Evolutionary conservation across 2,329 filamentous ascomycete species (phyloP).

Genomic region (Clarireedia hainanense): DNA sequence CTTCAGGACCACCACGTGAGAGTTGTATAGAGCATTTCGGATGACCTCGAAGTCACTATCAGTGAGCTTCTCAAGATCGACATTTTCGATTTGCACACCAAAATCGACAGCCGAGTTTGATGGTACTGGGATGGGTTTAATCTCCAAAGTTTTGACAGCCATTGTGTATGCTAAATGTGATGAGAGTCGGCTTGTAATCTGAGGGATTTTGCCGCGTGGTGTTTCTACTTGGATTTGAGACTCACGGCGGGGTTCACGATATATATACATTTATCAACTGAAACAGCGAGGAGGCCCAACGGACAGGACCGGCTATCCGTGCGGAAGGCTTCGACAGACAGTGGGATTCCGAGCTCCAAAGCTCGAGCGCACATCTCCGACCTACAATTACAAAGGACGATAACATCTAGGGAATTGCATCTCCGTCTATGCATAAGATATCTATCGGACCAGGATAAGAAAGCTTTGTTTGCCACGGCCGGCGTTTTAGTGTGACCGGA

Average conservation of each 20-base stretch:
- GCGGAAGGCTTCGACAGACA: too few species aligned
- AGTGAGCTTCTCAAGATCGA: slow-evolving; percentile 53
- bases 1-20: slow-evolving; percentile 66
- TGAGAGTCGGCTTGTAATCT: background rate
- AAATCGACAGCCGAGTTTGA: slow-evolving; percentile 42
- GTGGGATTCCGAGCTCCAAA: too few species aligned
- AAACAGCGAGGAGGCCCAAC: too few species aligned
- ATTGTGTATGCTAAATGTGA: slow-evolving; percentile 10
- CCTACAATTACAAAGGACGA: too few species aligned
- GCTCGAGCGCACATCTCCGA: too few species aligned
- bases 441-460: too few species aligned
- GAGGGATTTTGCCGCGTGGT: background rate
- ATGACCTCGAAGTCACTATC: slow-evolving; percentile 59
- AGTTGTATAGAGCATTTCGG: slow-evolving; percentile 55
- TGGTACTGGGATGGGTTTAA: slow-evolving; percentile 19
- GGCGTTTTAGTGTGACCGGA: background rate
- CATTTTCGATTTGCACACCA: slow-evolving; percentile 49
- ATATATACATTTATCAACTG: background rate
- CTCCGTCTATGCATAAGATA: too few species aligned
- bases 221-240: background rate
- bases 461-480: background rate
- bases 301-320: too few species aligned
- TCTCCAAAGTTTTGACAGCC: slow-evolving; percentile 26
- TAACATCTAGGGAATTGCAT: too few species aligned
- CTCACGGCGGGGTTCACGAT: background rate